Evolutionary conservation across 768 basidiomycete genomes (phyloP), one percentile per base, ranked within the genome.

Genomic region (Paxillus ammoniavirescens): DNA sequence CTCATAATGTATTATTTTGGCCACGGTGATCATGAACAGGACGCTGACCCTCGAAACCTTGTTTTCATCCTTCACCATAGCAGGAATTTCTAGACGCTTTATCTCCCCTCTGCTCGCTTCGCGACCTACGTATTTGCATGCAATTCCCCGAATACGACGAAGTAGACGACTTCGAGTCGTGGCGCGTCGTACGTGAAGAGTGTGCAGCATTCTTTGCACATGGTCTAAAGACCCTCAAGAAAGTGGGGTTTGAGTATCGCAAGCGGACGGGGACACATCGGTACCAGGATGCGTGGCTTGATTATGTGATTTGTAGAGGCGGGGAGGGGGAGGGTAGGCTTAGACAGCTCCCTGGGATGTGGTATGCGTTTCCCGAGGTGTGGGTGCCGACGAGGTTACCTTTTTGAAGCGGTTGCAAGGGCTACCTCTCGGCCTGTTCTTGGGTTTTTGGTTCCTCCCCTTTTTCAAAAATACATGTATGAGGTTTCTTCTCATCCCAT

Each of bases 261-360:
- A 73, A 66, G 60, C 66, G 70, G 13, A 66, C 71, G 8, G 70
- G 70, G 31, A 73, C 70, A 2, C 70, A 71, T 42, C 48, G 68
- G 38, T 71, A 71, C 52, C 70, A 72, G 53, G 70, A 71, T 36
- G 64, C 71, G 26, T 71, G 70, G 70, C 65, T 73, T 14, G 70
- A 71, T 53, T 73, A 66, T 46, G 66, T 58, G 33, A 56, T 66
- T 44, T 55, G 52, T 52, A 59, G 61, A 2, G 61, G 57, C 5
- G 60, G 56, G 18, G 55, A 57, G 18, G 63, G 58, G 15, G 61
- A 68, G 23, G 49, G 58, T 18, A 58, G 42, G 28, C 58, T 71
- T 33, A 58, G 49, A 3, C 56, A 31, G 4, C 59, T 70, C 17
- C 68, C 71, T 21, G 54, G 62, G 42, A 47, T 61, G 61, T 70